phyloP scores from a whole-genome alignment of 257 asterid species.

The Marsdenia floribunda region DNA sequence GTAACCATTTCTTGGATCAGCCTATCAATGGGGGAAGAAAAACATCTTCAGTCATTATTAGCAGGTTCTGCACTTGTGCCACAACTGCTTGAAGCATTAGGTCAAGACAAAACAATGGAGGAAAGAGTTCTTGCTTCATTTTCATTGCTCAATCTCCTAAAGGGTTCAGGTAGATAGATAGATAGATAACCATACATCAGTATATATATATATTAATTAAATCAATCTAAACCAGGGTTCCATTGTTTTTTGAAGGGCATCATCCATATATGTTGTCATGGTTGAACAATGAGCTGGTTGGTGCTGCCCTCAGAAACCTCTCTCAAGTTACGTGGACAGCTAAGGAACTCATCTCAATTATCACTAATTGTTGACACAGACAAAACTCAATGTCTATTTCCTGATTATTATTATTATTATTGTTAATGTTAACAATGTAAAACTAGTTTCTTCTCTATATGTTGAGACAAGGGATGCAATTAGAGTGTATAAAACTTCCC shows the following conservation, averaged over 20 bases:
- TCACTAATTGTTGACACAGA: conserved; percentile 16
- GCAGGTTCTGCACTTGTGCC: conserved; percentile 54
- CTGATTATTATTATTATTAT: background rate
- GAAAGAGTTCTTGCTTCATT: conserved; percentile 67
- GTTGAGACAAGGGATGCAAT: no score
- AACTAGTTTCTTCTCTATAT: no score
- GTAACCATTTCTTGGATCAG: conserved; percentile 70
- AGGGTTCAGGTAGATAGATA: conserved; percentile 45
- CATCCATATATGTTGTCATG: conserved; percentile 17
- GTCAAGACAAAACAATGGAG: conserved; percentile 37
- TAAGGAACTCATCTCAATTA: conserved; percentile 42
- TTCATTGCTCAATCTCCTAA: conserved; percentile 47
- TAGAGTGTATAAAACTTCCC: no score
- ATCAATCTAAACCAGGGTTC: no score
- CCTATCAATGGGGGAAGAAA: conserved; percentile 39
- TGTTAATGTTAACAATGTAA: no score
- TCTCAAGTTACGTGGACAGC: conserved; percentile 70
- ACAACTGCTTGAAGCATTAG: conserved; percentile 37
- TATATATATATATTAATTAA: background rate
- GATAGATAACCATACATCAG: no score
- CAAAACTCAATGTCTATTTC: background rate
- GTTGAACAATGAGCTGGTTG: conserved; percentile 28
- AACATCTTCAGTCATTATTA: conserved; percentile 26
- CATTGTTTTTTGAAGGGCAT: conserved; percentile 35
- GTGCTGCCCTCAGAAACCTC: conserved; percentile 41